Evolutionary conservation across 129 eudicot genomes (phyloP).

Genomic region (Solidago caesia): DNA sequence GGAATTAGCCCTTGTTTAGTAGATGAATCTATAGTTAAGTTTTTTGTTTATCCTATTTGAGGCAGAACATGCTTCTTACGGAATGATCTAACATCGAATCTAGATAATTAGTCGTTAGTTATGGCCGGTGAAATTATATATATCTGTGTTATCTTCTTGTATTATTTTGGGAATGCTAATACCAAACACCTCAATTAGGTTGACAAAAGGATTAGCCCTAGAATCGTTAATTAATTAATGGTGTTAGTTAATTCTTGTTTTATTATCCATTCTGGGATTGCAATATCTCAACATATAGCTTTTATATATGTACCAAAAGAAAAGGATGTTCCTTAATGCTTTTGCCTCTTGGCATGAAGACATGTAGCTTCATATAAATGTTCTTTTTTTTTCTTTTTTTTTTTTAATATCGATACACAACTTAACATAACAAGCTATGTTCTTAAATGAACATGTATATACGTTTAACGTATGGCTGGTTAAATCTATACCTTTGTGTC

Average conservation of each 20-base stretch:
- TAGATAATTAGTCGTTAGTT: background rate
- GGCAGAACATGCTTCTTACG: conserved; percentile 33
- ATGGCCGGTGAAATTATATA: background rate
- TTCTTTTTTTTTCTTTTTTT: background rate
- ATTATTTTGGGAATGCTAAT: conserved; percentile 23
- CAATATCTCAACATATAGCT: conserved; percentile 8
- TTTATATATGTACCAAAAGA: background rate
- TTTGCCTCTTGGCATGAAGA: conserved; percentile 23
- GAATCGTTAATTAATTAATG: conserved; percentile 1
- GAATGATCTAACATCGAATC: conserved; percentile 18
- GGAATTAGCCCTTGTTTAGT: background rate
- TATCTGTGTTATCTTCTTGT: background rate
- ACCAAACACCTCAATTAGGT: conserved; percentile 35
- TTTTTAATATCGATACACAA: background rate
- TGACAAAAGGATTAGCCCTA: conserved; percentile 23
- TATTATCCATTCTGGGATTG: conserved; percentile 25
- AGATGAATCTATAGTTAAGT: conserved; percentile 8
- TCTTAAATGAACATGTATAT: background rate
- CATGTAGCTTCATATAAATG: conserved; percentile 11
- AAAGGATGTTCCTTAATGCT: conserved; percentile 14
- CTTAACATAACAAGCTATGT: background rate
- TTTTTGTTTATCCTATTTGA: conserved; percentile 33
- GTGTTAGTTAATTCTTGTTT: conserved; percentile 30
- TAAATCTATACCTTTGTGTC: background rate
- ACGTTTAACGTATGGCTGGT: background rate